Conservation (phyloP, 768 basidiomycete genomes). For the Amyloporia xantha region DNA sequence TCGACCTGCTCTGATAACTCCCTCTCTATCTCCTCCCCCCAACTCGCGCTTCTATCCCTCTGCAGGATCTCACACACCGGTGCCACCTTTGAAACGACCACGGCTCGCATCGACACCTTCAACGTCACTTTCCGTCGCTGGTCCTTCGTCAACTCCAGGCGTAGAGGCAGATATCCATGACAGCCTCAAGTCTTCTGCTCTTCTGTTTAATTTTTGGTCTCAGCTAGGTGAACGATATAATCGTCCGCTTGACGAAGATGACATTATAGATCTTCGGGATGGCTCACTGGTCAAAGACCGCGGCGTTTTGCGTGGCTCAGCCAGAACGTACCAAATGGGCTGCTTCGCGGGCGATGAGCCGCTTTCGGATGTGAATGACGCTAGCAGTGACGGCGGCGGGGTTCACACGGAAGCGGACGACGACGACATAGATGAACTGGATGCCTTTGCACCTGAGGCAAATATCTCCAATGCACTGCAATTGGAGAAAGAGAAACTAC, state of each 20-base stretch:
- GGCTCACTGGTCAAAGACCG: slow-evolving; percentile 61
- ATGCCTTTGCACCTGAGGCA: slow-evolving; percentile 36
- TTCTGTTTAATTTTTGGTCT: slow-evolving; percentile 59
- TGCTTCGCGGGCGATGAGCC: slow-evolving; percentile 35
- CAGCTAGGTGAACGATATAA: slow-evolving; percentile 64
- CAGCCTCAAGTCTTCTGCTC: slow-evolving; percentile 48
- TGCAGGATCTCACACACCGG: slow-evolving; percentile 14
- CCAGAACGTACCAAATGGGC: slow-evolving; percentile 44
- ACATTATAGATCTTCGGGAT: slow-evolving; percentile 65
- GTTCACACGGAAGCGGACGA: slow-evolving; percentile 41
- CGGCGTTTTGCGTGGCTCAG: slow-evolving; percentile 48
- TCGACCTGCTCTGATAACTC: slow-evolving; percentile 35
- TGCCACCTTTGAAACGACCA: slow-evolving; percentile 42
- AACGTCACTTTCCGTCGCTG: slow-evolving; percentile 15
- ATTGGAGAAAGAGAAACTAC: slow-evolving; percentile 23
- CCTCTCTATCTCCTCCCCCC: slow-evolving; percentile 50
- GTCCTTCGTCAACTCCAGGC: slow-evolving; percentile 14
- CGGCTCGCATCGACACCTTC: slow-evolving; percentile 40
- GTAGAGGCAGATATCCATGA: slow-evolving; percentile 50
- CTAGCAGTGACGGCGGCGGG: slow-evolving; percentile 28
- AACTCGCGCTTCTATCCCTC: slow-evolving; percentile 18
- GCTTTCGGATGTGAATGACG: slow-evolving; percentile 23
- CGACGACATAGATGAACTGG: slow-evolving; percentile 50
- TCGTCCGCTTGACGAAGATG: slow-evolving; percentile 66
- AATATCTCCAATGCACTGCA: slow-evolving; percentile 26